Evolutionary conservation across 2,329 filamentous ascomycete species (phyloP).

Genomic region (Paecilomyces sp.): DNA sequence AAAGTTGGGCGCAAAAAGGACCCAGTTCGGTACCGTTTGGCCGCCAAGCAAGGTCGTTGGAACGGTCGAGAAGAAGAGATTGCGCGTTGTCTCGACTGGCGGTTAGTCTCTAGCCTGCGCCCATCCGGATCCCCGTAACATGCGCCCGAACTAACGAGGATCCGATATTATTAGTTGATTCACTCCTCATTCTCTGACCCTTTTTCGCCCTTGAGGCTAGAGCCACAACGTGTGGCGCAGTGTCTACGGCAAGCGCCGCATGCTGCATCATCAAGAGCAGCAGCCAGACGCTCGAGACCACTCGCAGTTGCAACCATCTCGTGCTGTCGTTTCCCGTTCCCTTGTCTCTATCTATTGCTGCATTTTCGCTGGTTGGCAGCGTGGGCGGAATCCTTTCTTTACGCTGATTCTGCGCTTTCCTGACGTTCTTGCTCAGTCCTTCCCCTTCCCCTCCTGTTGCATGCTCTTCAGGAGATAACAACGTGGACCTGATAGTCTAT

Average conservation of each 20-base stretch:
- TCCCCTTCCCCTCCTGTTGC: background rate
- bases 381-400: background rate
- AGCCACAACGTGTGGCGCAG: conserved; percentile 20
- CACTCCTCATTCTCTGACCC: background rate
- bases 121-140: background rate
- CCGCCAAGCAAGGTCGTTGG: background rate
- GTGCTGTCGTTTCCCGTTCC: background rate
- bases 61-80: background rate
- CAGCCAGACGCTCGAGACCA: background rate
- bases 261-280: background rate
- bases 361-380: background rate
- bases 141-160: background rate
- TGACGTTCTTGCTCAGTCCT: background rate
- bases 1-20: background rate
- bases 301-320: background rate
- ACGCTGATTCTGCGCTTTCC: background rate
- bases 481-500: conserved; percentile 17
- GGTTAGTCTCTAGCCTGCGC: background rate
- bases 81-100: background rate
- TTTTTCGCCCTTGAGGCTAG: background rate
- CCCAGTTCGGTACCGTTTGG: background rate
- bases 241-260: conserved; percentile 8
- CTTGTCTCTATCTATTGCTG: background rate
- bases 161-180: too few relatives aligned
- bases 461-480: background rate